phyloP scores from a whole-genome alignment of 2,329 filamentous ascomycete species.

The Furcasterigmium furcatum region DNA sequence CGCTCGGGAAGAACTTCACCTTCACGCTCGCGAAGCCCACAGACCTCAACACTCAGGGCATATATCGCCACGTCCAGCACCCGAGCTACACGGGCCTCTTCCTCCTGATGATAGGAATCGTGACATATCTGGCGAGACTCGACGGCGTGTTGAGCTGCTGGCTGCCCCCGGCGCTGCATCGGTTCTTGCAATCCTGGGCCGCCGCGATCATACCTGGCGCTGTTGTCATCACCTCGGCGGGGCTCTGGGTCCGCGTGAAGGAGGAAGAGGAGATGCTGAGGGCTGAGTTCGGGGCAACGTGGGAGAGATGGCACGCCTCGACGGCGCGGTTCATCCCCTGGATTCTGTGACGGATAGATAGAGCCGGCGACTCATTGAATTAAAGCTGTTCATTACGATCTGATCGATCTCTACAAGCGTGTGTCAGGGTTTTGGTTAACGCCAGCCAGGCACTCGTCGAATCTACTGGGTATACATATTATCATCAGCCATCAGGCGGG shows the following conservation, averaged over 20 bases:
- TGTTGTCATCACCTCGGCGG: constrained; percentile 14
- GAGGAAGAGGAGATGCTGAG: constrained; percentile 50
- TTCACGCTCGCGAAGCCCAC: constrained; percentile 46
- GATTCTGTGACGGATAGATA: constrained; percentile 24
- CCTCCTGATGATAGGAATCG: constrained; percentile 26
- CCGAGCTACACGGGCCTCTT: constrained; percentile 46
- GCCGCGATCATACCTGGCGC: constrained; percentile 8
- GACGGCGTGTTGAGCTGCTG: constrained; percentile 37
- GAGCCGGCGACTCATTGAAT: too few species aligned
- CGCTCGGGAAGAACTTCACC: constrained; percentile 49
- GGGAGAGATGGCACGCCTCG: constrained; percentile 42
- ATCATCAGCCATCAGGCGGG: too few species aligned
- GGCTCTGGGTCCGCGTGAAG: constrained; percentile 30
- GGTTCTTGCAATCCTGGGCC: constrained; percentile 2
- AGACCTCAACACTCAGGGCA: constrained; percentile 38
- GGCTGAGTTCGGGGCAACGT: constrained; percentile 40
- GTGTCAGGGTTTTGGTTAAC: too few species aligned
- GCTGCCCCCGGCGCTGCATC: constrained; percentile 21
- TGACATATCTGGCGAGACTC: constrained; percentile 27
- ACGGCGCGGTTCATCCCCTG: constrained; percentile 48
- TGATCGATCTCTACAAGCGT: too few species aligned
- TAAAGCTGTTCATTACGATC: too few species aligned
- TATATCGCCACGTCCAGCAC: constrained; percentile 48
- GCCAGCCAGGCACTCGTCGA: too few species aligned
- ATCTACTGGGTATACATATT: background rate